Conservation (phyloP, 768 basidiomycete species). For the Tylopilus vinaceipallidus region DNA sequence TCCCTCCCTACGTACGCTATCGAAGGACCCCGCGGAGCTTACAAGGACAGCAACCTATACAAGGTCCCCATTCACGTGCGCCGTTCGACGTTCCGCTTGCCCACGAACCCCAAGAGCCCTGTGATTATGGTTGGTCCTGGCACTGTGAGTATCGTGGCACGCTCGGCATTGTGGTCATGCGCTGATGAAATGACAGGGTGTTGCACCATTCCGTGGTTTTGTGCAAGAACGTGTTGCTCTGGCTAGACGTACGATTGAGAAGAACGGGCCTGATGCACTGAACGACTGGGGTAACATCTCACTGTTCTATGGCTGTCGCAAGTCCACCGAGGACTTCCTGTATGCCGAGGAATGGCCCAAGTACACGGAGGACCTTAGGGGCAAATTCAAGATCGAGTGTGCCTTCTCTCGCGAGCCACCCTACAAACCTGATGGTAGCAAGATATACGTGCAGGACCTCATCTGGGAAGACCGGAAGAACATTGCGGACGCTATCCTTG, state of each 20-base stretch:
- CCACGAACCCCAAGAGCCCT: constrained; percentile 97
- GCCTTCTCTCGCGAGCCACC: constrained; percentile 89
- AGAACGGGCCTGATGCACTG: constrained; percentile 91
- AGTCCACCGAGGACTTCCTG: constrained; percentile 84
- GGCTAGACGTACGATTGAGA: constrained; percentile 90
- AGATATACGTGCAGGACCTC: constrained; percentile 99
- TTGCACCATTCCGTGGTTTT: constrained; percentile 99
- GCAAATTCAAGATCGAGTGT: constrained; percentile 85
- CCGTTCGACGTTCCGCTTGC: constrained; percentile 93
- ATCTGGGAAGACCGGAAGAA: constrained; percentile 84
- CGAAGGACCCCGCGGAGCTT: constrained; percentile 86
- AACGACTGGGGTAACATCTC: constrained; percentile 94
- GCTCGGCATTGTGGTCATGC: background rate
- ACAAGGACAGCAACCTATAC: constrained; percentile 67
- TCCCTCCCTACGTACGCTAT: constrained; percentile 75
- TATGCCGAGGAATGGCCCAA: constrained; percentile 95
- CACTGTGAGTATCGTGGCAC: constrained; percentile 60
- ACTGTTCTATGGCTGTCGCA: constrained; percentile 96
- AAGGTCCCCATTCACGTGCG: constrained; percentile 93
- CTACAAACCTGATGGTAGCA: constrained; percentile 87
- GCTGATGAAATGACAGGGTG: constrained; percentile 59
- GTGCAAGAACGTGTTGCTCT: constrained; percentile 97
- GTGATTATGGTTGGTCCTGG: constrained; percentile 99
- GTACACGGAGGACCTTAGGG: constrained; percentile 82
- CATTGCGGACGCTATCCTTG: constrained; percentile 85